Conservation (phyloP, 345 rosid genomes). For the Lepidium africanum region DNA sequence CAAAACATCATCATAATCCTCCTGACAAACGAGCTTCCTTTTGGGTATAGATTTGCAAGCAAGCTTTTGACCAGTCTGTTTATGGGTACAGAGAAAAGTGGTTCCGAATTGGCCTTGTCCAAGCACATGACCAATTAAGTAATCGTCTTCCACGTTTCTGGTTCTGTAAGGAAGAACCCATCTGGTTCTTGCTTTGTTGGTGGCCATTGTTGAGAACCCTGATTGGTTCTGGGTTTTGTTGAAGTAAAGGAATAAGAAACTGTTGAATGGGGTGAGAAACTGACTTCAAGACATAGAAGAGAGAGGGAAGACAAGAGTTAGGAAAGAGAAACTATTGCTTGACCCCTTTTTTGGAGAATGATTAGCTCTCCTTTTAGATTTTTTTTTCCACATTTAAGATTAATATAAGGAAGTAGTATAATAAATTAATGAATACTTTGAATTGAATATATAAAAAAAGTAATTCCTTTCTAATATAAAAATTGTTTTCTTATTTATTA, state of each 20-base stretch:
- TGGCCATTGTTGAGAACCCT: slow-evolving; percentile 5
- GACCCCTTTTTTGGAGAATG: not conserved
- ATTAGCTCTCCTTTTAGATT: not conserved
- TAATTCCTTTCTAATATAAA: not conserved
- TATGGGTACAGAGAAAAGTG: slow-evolving; percentile 60
- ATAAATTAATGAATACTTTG: too few relatives aligned
- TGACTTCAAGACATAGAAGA: slow-evolving; percentile 10
- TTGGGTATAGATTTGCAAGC: slow-evolving; percentile 87
- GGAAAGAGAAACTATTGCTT: not conserved
- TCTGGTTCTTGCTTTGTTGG: slow-evolving; percentile 25
- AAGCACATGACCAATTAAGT: slow-evolving; percentile 42
- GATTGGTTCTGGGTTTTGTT: not conserved
- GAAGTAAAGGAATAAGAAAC: slow-evolving; percentile 14
- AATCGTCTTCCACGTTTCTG: slow-evolving; percentile 33
- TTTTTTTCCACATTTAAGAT: not conserved
- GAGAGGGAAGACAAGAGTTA: slow-evolving; percentile 4
- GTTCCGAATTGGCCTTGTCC: slow-evolving; percentile 85
- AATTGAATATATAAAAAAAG: too few relatives aligned
- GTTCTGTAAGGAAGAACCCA: slow-evolving; percentile 29
- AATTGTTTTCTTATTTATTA: not conserved
- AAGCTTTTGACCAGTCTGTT: slow-evolving; percentile 30
- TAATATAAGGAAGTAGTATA: too few relatives aligned
- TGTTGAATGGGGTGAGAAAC: slow-evolving; percentile 16
- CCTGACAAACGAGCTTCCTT: slow-evolving; percentile 58
- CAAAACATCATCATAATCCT: slow-evolving; percentile 73